Base-by-base conservation (phyloP, 495 filamentous ascomycete species). In the Hypoxylon intermedium region DNA sequence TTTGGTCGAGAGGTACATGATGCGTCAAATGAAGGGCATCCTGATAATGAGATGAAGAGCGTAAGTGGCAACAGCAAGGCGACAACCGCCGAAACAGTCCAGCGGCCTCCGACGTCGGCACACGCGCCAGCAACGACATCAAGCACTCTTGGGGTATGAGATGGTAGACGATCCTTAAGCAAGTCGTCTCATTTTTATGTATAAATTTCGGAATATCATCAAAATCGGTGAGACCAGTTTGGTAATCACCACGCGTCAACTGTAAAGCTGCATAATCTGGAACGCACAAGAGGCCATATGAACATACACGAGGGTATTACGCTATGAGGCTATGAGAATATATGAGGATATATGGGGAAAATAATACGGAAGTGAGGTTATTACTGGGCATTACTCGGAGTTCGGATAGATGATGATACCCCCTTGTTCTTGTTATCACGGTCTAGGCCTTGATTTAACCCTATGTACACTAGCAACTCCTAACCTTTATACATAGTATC, bases 361-460 rank as follows among this genome's bases (percentile, higher is more conserved):
- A 44, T 12, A 41, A 15, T 9, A 42, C 26, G 24, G 21, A 28
- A 43, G 15, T 5, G 20, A 3, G 30, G 34, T 1, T 44, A n/a
- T 24, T 50, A 11, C 15, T 33, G 38, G 45, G 54, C 45, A 20
- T 9, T 13, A n/a, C 30, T 30, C 13, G 43, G 34, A 41, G 40
- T 41, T 6, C 41, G 42, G 42, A 46, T 46, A 47, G 41, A 46
- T 48, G 23, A 57, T 48, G 54, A 58, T 58, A 58, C 54, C 54
- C 54, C 5, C 37, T 50, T 18, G 37, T 34, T 49, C 28, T 49
- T 36, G 15, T 13, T 58, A 43, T 36, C 21, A 28, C 2, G 30
- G 31, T 30, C 18, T 12, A 40, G 11, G 5, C 24, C 7, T 26
- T 26, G n/a, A n/a, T n/a, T n/a, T n/a, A n/a, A n/a, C n/a, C n/a